Evolutionary conservation across 139 green algal genomes (phyloP).

Genomic region (Coelastrella sp.): DNA sequence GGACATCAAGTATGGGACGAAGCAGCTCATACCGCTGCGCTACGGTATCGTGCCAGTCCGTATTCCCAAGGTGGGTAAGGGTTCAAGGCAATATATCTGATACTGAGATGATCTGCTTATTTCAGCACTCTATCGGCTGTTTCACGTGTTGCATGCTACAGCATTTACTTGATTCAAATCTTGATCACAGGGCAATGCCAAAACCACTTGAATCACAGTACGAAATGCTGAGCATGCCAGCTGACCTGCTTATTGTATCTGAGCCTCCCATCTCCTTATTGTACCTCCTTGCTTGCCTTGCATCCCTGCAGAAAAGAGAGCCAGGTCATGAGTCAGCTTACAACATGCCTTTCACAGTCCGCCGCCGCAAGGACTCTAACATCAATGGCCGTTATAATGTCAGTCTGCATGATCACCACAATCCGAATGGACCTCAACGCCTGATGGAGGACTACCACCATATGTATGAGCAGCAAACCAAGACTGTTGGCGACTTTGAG

Average conservation of each 20-base stretch:
- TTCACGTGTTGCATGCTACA: background rate
- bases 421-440: background rate
- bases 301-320: background rate
- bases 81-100: too few relatives aligned
- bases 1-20: background rate
- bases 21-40: background rate
- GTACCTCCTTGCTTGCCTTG: background rate
- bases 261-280: background rate
- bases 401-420: background rate
- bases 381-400: background rate
- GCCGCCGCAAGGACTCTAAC: background rate
- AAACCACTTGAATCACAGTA: background rate
- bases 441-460: background rate
- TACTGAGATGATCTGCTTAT: too few relatives aligned
- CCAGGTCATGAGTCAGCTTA: constrained; percentile 5
- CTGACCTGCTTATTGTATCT: background rate
- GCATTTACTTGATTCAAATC: too few relatives aligned
- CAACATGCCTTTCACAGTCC: background rate
- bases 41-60: constrained; percentile 1
- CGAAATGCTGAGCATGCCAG: background rate
- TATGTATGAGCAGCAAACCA: background rate
- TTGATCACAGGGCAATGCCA: background rate
- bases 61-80: constrained; percentile 16
- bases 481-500: background rate
- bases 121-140: background rate